phyloP scores from a whole-genome alignment of 495 filamentous ascomycete genomes.

The Aspergillus wentii region DNA sequence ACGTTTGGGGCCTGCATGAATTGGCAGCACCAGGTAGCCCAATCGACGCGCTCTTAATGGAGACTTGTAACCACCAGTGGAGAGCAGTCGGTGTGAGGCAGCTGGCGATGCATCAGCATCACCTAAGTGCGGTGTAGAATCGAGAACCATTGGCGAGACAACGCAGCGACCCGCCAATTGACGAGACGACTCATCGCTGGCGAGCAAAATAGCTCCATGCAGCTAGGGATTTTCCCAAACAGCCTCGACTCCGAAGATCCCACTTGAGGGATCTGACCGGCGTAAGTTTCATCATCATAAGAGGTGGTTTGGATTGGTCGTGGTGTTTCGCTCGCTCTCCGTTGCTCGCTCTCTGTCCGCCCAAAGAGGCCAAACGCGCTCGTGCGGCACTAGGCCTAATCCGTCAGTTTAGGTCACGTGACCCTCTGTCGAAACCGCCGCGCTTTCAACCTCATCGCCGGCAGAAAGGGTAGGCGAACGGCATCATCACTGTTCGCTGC shows the following conservation, averaged over 20 bases:
- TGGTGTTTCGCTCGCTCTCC: too few relatives aligned
- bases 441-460: conserved; percentile 20
- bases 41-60: conserved; percentile 11
- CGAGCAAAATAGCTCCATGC: too few relatives aligned
- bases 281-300: too few relatives aligned
- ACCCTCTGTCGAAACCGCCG: conserved; percentile 9
- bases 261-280: too few relatives aligned
- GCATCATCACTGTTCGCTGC: conserved; percentile 25
- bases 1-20: conserved; percentile 20
- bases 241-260: too few relatives aligned
- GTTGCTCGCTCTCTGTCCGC: too few relatives aligned
- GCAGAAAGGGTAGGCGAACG: conserved; percentile 14
- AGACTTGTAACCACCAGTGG: conserved; percentile 19
- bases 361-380: too few relatives aligned
- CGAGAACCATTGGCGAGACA: conserved; percentile 13
- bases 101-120: conserved; percentile 21
- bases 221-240: too few relatives aligned
- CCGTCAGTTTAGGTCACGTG: conserved; percentile 9
- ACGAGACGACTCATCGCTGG: too few relatives aligned
- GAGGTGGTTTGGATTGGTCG: too few relatives aligned
- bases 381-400: too few relatives aligned
- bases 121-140: conserved; percentile 14
- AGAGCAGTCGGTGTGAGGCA: conserved; percentile 22
- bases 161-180: conserved; percentile 22
- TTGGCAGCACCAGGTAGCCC: conserved; percentile 15